Base-by-base conservation (phyloP, 768 basidiomycete species). In the Hypholoma fasciculare region DNA sequence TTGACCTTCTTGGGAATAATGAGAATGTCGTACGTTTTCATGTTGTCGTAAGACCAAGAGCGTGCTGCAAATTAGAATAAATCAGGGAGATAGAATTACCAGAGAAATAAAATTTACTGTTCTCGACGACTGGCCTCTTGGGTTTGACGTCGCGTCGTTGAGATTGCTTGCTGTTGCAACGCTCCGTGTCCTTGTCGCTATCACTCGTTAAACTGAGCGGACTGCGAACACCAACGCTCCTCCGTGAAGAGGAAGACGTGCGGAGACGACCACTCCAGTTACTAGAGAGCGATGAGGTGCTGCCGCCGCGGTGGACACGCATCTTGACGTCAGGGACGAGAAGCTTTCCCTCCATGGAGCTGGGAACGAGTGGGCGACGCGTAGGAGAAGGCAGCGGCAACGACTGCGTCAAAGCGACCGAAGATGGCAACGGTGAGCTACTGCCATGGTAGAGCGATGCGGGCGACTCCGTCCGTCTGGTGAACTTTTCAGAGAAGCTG, bases 1-100 rank as follows among this genome's bases (percentile, higher is more conserved):
- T 82, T 82, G 73, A 84, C 83, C 68, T 76, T 86, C 73, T 79
- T 79, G 44, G 76, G 72, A n/a, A 81, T 83, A 36, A 81, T 72
- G 59, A 76, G 74, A 82, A 86, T 84, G 58, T 86, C 84, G 63
- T 90, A 91, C 2, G 85, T 88, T 67, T 79, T 81, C 60, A 88
- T 70, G 61, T 87, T 87, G 64, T 89, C 88, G 65, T 90, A 90
- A 2, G 88, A 89, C 88, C 87, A 90, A 2, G 89, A 85, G 27
- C 87, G 86, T 9, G 62, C 62, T 19, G 42, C 16, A 68, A 34
- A 61, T 67, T 9, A 39, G 59, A 36, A 47, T 26, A 38, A 40
- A 44, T 19, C 12, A 4, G 40, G 20, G 6, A 8, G n/a, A 19
- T 58, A 16, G 38, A n/a, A 16, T 44, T 23, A 46, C 58, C 2